Evolutionary conservation across 768 basidiomycete species (phyloP), one percentile per base, ranked within the genome.

Genomic region (Mycena maculata): DNA sequence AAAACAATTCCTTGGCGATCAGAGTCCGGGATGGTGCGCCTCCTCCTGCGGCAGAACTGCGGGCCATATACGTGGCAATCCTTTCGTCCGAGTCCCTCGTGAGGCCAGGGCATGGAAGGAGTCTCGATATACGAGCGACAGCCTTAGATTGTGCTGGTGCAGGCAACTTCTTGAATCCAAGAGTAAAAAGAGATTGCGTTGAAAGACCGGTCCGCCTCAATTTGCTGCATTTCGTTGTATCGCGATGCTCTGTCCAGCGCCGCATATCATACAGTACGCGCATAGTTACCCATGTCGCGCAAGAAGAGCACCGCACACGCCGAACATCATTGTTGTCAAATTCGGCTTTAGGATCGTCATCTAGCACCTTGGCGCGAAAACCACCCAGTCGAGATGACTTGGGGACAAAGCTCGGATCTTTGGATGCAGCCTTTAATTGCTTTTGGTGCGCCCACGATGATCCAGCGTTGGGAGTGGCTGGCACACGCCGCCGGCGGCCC

Each of bases 221-320:
- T 59, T 59, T 59, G 11, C 15, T 54, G 42, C 69, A 71, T 60
- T 67, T 69, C 16, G 28, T 1, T 1, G 72, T 62, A 18, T 23
- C 39, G 0, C 72, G 69, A 44, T 74, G 72, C 3, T 70, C 55
- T 23, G 38, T 65, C 65, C 70, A 74, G 1, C 65, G 60, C 10
- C 31, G 57, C 16, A 56, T 20, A 20, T 72, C 73, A 38, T 74
- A 74, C 0, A 71, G 53, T 4, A 52, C 54, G 7, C 71, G 66
- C 73, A 74, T 74, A 4, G 4, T 22, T 4, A 73, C 10, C 72
- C 73, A 72, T 1, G 31, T 12, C 0, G 67, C 45, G 45, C 73
- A 74, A 5, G 52, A 20, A 2, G 73, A 73, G 30, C 73, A 74
- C 6, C 63, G 65, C 2, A 74, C 72, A 27, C 25, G 20, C 18